Conservation (phyloP, 1,139 yeast species). For the Yamadazyma triangularis region DNA sequence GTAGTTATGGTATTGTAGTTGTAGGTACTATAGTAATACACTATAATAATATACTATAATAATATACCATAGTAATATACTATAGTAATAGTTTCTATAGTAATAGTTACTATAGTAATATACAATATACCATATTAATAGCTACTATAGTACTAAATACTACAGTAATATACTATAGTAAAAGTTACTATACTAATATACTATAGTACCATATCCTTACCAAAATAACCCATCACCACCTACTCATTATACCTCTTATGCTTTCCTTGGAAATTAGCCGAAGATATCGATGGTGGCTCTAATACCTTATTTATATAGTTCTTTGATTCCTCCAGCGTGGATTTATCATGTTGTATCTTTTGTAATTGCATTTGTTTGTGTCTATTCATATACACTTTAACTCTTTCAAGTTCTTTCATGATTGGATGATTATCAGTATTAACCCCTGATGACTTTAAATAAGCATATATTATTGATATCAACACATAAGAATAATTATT, state of each 20-base stretch:
- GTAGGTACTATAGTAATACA: too few relatives aligned
- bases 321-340: slow-evolving; percentile 24
- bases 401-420: slow-evolving; percentile 65
- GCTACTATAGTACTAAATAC: too few relatives aligned
- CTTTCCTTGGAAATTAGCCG: slow-evolving; percentile 51
- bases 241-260: slow-evolving; percentile 48
- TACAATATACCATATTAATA: too few relatives aligned
- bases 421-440: slow-evolving; percentile 58
- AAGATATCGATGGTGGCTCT: slow-evolving; percentile 58
- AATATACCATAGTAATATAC: too few relatives aligned
- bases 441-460: slow-evolving; percentile 57
- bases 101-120: too few relatives aligned
- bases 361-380: slow-evolving; percentile 39
- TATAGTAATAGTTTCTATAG: too few relatives aligned
- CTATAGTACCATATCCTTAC: too few relatives aligned
- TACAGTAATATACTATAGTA: too few relatives aligned
- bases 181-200: too few relatives aligned
- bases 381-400: slow-evolving; percentile 65
- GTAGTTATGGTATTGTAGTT: too few relatives aligned
- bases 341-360: slow-evolving; percentile 10
- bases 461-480: slow-evolving; percentile 48
- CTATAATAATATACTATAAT: too few relatives aligned
- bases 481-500: slow-evolving; percentile 43
- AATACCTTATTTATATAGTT: slow-evolving; percentile 42
- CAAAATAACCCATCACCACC: too few relatives aligned